Percentiles rank a stretch among this genome's conserved stretches.
These are phyloP conservation scores for Trametes sanguinea DNA, from an alignment of 768 basidiomycete genomes.

Conservation along the genomic window DNA sequence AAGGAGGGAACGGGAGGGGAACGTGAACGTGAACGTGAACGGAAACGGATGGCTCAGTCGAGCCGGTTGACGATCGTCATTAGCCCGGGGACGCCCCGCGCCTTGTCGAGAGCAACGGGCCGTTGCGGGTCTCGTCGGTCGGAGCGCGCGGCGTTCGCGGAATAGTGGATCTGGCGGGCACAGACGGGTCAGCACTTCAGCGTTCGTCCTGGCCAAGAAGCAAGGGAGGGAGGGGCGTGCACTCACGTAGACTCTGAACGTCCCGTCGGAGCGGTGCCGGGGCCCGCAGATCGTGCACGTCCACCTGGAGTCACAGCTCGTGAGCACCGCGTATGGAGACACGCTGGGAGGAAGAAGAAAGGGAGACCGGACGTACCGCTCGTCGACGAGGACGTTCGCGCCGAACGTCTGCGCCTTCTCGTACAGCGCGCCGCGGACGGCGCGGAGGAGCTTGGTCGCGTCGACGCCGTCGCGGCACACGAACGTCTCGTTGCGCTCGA, in stretches of 20 bases:
- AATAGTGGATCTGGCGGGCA: constrained; percentile 63
- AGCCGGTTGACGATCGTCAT: constrained; percentile 66
- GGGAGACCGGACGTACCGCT: constrained; percentile 53
- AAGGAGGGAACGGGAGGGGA: not conserved
- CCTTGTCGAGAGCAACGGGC: constrained; percentile 64
- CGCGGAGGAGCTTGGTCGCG: constrained; percentile 54
- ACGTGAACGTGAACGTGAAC: not conserved
- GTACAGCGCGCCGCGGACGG: constrained; percentile 51
- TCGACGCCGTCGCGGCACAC: constrained; percentile 67
- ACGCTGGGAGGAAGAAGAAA: constrained; percentile 3
- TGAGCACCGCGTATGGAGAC: too few species aligned
- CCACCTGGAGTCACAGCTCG: constrained; percentile 49
- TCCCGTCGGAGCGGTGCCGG: constrained; percentile 48
- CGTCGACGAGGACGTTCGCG: constrained; percentile 65
- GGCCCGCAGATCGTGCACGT: constrained; percentile 58
- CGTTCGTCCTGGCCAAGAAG: not conserved
- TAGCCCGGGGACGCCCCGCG: constrained; percentile 64
- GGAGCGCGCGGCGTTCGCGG: constrained; percentile 59
- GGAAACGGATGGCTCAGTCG: constrained; percentile 11
- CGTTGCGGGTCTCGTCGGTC: constrained; percentile 53
- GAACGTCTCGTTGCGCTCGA: constrained; percentile 47
- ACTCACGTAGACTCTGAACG: constrained; percentile 64
- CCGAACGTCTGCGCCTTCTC: constrained; percentile 51
- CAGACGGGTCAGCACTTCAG: not conserved
- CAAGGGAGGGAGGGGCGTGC: not conserved